These are phyloP conservation scores for Balakata baccata DNA, from an alignment of 345 rosid genomes.

Conservation along the genomic window DNA sequence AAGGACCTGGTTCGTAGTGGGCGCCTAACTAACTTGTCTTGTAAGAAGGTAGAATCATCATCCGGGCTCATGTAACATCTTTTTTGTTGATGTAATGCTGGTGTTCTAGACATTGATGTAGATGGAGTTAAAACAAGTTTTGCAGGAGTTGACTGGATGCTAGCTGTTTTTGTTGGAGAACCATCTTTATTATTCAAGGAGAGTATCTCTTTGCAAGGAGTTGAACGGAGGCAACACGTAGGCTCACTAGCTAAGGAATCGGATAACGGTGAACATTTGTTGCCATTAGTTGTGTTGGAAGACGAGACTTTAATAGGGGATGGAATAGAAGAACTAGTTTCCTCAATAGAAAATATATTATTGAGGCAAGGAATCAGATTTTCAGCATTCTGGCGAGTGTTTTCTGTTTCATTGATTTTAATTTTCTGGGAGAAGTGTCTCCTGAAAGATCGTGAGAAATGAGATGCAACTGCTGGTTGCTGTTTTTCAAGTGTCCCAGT, in stretches of 20 bases:
- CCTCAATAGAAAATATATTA: conserved; percentile 20
- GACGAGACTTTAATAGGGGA: conserved; percentile 28
- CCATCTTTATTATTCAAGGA: conserved; percentile 8
- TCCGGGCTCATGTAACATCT: conserved; percentile 55
- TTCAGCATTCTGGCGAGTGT: not conserved
- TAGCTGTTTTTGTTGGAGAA: conserved; percentile 29
- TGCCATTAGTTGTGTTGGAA: conserved; percentile 10
- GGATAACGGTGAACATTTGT: conserved; percentile 1
- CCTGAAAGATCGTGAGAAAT: conserved; percentile 38
- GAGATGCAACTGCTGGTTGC: conserved; percentile 42
- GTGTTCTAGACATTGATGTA: conserved; percentile 44
- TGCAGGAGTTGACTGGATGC: conserved; percentile 54
- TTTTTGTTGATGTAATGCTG: conserved; percentile 38
- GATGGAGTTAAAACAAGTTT: conserved; percentile 58
- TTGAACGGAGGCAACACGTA: conserved; percentile 15
- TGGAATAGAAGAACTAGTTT: conserved; percentile 17
- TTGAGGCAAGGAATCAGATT: not conserved
- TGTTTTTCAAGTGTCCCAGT: conserved; percentile 13
- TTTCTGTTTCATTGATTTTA: conserved; percentile 7
- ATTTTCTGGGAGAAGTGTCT: conserved; percentile 42
- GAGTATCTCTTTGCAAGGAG: conserved; percentile 41
- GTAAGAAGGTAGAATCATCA: conserved; percentile 35
- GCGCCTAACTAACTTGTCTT: conserved; percentile 59
- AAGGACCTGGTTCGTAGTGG: conserved; percentile 54
- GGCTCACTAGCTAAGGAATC: conserved; percentile 12